phyloP scores from a whole-genome alignment of 2,329 filamentous ascomycete species.

The Colletotrichum cuscutae region DNA sequence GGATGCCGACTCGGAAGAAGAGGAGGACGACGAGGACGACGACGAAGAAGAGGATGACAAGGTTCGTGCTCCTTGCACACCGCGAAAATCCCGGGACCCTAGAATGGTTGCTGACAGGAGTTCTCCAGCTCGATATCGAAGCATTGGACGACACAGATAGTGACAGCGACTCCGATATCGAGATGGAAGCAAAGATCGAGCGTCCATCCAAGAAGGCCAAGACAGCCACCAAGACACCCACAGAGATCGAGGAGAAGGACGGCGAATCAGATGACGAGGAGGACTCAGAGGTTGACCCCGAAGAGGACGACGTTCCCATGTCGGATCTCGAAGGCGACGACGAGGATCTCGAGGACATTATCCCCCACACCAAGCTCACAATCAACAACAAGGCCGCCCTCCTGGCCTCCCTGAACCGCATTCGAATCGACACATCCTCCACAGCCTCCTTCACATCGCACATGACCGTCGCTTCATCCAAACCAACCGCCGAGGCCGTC shows the following conservation, averaged over 20 bases:
- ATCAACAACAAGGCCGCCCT: slow-evolving; percentile 98
- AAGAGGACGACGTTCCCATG: slow-evolving; percentile 88
- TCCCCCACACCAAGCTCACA: slow-evolving; percentile 91
- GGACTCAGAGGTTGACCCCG: slow-evolving; percentile 82
- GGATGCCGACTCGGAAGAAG: slow-evolving; percentile 36
- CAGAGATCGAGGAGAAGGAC: slow-evolving; percentile 53
- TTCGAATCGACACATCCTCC: slow-evolving; percentile 73
- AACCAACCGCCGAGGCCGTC: slow-evolving; percentile 74
- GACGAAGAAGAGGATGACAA: slow-evolving; percentile 41
- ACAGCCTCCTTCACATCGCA: slow-evolving; percentile 84
- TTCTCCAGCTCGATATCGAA: slow-evolving; percentile 59
- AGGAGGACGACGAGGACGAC: slow-evolving; percentile 42
- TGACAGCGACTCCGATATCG: slow-evolving; percentile 76
- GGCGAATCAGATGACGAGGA: slow-evolving; percentile 68
- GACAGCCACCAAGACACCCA: slow-evolving; percentile 44
- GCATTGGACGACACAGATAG: slow-evolving; percentile 70
- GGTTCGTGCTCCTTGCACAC: slow-evolving; percentile 31
- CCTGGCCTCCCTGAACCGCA: slow-evolving; percentile 80
- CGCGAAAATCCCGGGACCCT: background rate
- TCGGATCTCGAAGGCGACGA: slow-evolving; percentile 85
- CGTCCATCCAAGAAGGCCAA: slow-evolving; percentile 59
- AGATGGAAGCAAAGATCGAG: slow-evolving; percentile 78
- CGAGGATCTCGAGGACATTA: slow-evolving; percentile 85
- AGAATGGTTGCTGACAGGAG: slow-evolving; percentile 20
- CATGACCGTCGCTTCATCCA: slow-evolving; percentile 77